A percentile compares a stretch with the other conserved stretches of the same genome.
These are phyloP conservation scores for Fusarium stilboides DNA, from an alignment of 2,329 filamentous ascomycete species.

Conservation along the genomic window DNA sequence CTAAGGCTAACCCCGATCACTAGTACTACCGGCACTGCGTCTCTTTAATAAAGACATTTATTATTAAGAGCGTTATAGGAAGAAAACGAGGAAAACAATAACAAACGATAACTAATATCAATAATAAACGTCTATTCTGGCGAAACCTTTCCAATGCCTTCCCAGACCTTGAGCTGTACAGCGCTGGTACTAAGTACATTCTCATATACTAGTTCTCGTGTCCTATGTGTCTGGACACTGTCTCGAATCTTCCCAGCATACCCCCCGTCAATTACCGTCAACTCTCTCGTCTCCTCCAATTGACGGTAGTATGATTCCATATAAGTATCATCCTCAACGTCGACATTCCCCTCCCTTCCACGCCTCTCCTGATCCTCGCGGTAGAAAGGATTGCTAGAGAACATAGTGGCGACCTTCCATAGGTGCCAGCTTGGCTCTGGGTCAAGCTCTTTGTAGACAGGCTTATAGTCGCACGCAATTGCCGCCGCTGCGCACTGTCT, in stretches of 20 bases:
- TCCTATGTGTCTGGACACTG: no score
- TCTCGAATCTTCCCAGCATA: neutral
- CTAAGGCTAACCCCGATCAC: no score
- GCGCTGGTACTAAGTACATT: neutral
- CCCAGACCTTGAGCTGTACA: neutral
- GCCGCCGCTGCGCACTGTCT: neutral
- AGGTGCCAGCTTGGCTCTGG: conserved; percentile 4
- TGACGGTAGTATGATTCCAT: neutral
- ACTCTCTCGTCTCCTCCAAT: neutral
- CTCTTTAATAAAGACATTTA: no score
- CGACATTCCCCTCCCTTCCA: neutral
- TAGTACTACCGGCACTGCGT: no score
- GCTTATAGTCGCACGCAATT: conserved; percentile 6
- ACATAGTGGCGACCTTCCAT: neutral
- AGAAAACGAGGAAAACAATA: no score
- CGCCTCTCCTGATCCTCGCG: conserved; percentile 11
- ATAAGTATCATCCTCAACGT: neutral
- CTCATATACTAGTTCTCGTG: neutral
- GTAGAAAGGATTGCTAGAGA: neutral
- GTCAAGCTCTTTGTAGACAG: neutral
- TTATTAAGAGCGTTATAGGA: no score
- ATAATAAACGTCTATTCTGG: neutral
- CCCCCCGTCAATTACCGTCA: neutral
- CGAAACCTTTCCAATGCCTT: neutral
- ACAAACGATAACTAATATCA: no score